Base-by-base conservation (phyloP, 2,329 filamentous ascomycete genomes). In the Anisogramma anomala region DNA sequence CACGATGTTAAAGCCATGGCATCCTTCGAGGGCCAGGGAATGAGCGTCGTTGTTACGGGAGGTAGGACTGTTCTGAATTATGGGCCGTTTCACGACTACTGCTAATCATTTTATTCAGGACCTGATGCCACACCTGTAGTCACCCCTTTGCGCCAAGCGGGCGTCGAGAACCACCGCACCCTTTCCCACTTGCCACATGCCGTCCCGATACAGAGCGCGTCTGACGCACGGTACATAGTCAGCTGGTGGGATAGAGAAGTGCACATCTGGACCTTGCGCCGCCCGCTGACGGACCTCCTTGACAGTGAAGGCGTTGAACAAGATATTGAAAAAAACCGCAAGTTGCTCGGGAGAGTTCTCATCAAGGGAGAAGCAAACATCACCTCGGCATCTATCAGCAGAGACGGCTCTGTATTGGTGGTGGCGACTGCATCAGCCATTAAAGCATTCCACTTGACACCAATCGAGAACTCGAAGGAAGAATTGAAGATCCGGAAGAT, bases 1-100 rank as follows among this genome's bases (percentile, higher is more conserved):
- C 88, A 96, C 59, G 91, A 98, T 64, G 87, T 96, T 53, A 96
- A 96, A 65, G 77, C 86, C 1, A 84, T 96, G 77, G 84, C 87
- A 25, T 79, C 84, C 0, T 96, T 89, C 49, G 91, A 98, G 60
- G 81, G 81, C 39, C 79, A 74, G 37, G 77, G 77, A 36, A 75
- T 94, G 55, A 96, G 86, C 54, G 78, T 96, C 41, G 70, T 94
- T 9, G 84, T 94, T 13, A 93, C 89, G 48, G 91, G 91, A 74
- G 91, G 87, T 84, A 67, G 61, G 70, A 58, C 27, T 17, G 8
- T 34, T 39, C 45, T 23, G 9, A 27, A n/a, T 7, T 27, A 10
- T 18, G 2, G 9, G 17, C 36, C 20, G 15, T 9, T n/a, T 19
- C 19, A 13, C 11, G 18, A 17, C 38, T 33, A 36, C 47, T 49